Evolutionary conservation across 345 rosid species (phyloP).

Genomic region (Boechera stricta): DNA sequence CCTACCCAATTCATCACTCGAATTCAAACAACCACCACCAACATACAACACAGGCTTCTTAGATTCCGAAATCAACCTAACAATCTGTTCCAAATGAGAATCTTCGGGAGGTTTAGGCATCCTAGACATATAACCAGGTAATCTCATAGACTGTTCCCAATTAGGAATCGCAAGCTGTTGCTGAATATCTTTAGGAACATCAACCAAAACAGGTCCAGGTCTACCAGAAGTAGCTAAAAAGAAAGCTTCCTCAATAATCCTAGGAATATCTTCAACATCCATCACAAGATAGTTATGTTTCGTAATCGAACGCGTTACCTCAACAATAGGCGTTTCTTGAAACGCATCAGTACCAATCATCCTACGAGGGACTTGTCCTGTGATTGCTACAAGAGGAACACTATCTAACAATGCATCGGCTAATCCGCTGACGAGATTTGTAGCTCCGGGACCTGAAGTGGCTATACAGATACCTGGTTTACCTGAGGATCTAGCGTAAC

Average conservation of each 20-base stretch:
- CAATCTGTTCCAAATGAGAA: slow-evolving; percentile 72
- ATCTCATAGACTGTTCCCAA: slow-evolving; percentile 63
- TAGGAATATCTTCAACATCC: slow-evolving; percentile 88
- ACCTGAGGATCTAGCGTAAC: slow-evolving; percentile 89
- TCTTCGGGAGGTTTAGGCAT: slow-evolving; percentile 70
- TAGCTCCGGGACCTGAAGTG: slow-evolving; percentile 95
- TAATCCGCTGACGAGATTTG: slow-evolving; percentile 86
- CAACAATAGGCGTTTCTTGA: slow-evolving; percentile 92
- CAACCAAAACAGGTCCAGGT: slow-evolving; percentile 94
- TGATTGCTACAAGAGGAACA: slow-evolving; percentile 86
- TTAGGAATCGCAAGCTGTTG: slow-evolving; percentile 86
- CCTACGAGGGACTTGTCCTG: slow-evolving; percentile 90
- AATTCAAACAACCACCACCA: slow-evolving; percentile 98
- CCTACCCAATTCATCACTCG: slow-evolving; percentile 76
- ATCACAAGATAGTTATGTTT: slow-evolving; percentile 90
- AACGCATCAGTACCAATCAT: slow-evolving; percentile 98
- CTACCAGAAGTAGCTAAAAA: slow-evolving; percentile 83
- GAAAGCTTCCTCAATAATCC: slow-evolving; percentile 82
- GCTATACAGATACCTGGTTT: slow-evolving; percentile 92
- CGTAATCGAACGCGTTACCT: slow-evolving; percentile 90
- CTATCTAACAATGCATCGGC: slow-evolving; percentile 93
- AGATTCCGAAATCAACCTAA: slow-evolving; percentile 75
- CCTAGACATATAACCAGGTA: slow-evolving; percentile 80
- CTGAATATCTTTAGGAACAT: slow-evolving; percentile 92
- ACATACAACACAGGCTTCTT: slow-evolving; percentile 94